A percentile compares a stretch with the other conserved stretches of the same genome.
These are phyloP conservation scores for Pseudofabraea citricarpa DNA, from an alignment of 2,329 filamentous ascomycete genomes.

Conservation along the genomic window DNA sequence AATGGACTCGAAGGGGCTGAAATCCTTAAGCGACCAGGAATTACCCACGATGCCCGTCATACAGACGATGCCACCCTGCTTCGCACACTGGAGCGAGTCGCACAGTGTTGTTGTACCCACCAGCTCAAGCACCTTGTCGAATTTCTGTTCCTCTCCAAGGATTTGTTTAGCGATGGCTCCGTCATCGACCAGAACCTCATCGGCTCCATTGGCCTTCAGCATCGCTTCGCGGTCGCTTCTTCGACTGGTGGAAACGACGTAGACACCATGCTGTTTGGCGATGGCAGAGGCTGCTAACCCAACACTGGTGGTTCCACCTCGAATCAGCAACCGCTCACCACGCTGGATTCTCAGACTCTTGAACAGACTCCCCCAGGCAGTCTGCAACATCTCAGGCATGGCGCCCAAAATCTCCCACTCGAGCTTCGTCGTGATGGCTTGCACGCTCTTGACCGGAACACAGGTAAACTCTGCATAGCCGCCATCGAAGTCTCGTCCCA, in stretches of 20 bases:
- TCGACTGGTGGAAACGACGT: conserved; percentile 36
- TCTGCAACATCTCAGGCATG: conserved; percentile 46
- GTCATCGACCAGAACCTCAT: conserved; percentile 39
- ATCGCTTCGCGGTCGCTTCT: conserved; percentile 29
- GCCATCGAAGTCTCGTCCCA: conserved; percentile 41
- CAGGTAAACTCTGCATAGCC: conserved; percentile 45
- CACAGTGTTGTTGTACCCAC: conserved; percentile 15
- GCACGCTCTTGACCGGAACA: conserved; percentile 36
- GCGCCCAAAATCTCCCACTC: conserved; percentile 40
- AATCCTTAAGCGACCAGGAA: conserved; percentile 31
- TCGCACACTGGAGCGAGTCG: conserved; percentile 32
- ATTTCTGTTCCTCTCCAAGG: conserved; percentile 25
- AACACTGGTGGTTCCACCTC: conserved; percentile 43
- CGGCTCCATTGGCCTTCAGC: conserved; percentile 34
- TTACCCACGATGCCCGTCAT: conserved; percentile 39
- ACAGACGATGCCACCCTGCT: conserved; percentile 31
- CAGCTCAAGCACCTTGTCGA: conserved; percentile 42
- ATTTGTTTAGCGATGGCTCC: conserved; percentile 34
- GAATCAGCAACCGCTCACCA: conserved; percentile 40
- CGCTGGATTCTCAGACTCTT: conserved; percentile 31
- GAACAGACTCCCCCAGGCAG: conserved; percentile 36
- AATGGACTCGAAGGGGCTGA: conserved; percentile 38
- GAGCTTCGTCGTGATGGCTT: conserved; percentile 30
- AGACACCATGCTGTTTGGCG: conserved; percentile 34
- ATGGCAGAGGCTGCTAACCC: conserved; percentile 41